phyloP scores from a whole-genome alignment of 1,139 yeast species.

The Lodderomyces theae region DNA sequence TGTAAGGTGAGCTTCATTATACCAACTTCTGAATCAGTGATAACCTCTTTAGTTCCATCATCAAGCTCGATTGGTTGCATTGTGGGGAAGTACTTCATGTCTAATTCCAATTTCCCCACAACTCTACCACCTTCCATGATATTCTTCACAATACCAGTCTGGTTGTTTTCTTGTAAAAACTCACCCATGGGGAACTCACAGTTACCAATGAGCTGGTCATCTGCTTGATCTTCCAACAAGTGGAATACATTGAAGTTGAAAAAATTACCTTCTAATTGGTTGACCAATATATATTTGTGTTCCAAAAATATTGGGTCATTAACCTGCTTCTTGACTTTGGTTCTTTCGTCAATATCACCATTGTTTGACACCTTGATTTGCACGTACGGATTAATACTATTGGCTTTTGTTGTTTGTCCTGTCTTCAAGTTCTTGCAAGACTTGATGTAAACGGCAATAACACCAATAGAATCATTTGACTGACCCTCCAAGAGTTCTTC shows the following conservation, averaged over 20 bases:
- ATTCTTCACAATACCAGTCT: slow-evolving; percentile 31
- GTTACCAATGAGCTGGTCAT: slow-evolving; percentile 56
- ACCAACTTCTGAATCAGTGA: slow-evolving; percentile 63
- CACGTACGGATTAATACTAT: slow-evolving; percentile 60
- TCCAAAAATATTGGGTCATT: slow-evolving; percentile 66
- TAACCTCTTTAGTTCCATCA: slow-evolving; percentile 50
- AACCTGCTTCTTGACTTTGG: slow-evolving; percentile 55
- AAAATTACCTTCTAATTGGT: slow-evolving; percentile 53
- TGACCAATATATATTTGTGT: slow-evolving; percentile 57
- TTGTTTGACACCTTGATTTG: slow-evolving; percentile 47
- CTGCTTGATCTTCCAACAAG: slow-evolving; percentile 49
- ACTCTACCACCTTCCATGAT: slow-evolving; percentile 52
- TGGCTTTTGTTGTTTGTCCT: slow-evolving; percentile 36
- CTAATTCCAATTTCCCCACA: slow-evolving; percentile 60
- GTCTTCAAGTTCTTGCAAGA: slow-evolving; percentile 51
- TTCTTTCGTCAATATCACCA: slow-evolving; percentile 42
- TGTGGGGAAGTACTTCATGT: slow-evolving; percentile 63
- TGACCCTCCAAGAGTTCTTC: slow-evolving; percentile 65
- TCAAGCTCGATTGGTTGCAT: slow-evolving; percentile 44
- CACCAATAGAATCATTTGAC: slow-evolving; percentile 65
- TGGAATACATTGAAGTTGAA: slow-evolving; percentile 54
- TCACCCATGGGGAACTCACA: slow-evolving; percentile 56
- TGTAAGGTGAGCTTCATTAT: slow-evolving; percentile 68
- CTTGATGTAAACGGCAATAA: slow-evolving; percentile 59
- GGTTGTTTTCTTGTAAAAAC: slow-evolving; percentile 52